A percentile compares a stretch with the other conserved stretches of the same genome.
Evolutionary conservation across 306 rosid species (phyloP).

Genomic region (Urtica urens): DNA sequence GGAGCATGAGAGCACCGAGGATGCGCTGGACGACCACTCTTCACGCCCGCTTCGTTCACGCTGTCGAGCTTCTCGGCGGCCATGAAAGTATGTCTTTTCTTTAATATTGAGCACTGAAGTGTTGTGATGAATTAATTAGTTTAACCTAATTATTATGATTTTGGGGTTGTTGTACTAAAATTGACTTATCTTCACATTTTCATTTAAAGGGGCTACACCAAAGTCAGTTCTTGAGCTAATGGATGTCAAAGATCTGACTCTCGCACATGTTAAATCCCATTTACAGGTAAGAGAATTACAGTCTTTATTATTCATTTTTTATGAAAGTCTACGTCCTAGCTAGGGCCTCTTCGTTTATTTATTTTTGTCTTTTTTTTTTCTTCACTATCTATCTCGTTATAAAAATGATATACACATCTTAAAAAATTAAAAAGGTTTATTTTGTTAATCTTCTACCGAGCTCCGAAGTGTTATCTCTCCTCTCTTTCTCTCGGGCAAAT

Average conservation of each 20-base stretch:
- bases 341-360: not conserved
- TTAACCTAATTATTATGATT: not conserved
- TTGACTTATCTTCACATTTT: not conserved
- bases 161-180: not conserved
- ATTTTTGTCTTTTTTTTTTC: slow-evolving; percentile 18
- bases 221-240: slow-evolving; percentile 99
- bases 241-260: slow-evolving; percentile 99
- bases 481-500: too few relatives aligned
- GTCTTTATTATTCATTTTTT: too few relatives aligned
- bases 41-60: slow-evolving; percentile 95
- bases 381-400: too few relatives aligned
- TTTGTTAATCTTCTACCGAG: too few relatives aligned
- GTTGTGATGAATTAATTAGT: too few relatives aligned
- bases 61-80: slow-evolving; percentile 95
- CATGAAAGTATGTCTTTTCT: slow-evolving; percentile 65
- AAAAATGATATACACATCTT: too few relatives aligned
- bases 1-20: slow-evolving; percentile 98
- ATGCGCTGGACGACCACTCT: slow-evolving; percentile 98
- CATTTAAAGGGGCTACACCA: slow-evolving; percentile 80
- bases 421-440: too few relatives aligned
- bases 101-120: too few relatives aligned
- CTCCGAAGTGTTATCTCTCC: too few relatives aligned
- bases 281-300: slow-evolving; percentile 49
- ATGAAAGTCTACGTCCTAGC: not conserved
- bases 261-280: slow-evolving; percentile 98